Base-by-base conservation (phyloP, 1,284 basidiomycete species). In the Sanghuangporus baumii region DNA sequence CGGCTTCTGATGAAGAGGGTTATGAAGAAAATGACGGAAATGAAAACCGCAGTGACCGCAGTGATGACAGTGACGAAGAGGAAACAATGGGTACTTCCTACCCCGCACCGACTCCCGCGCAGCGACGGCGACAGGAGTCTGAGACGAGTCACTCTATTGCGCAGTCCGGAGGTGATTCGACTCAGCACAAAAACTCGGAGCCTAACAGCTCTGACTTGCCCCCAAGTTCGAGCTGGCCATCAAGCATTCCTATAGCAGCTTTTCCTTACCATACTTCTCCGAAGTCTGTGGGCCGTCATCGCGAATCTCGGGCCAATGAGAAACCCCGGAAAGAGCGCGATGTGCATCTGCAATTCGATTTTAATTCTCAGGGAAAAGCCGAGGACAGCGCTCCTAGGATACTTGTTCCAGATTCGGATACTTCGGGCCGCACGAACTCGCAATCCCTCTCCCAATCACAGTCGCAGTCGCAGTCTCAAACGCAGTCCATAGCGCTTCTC, bases 391-490 rank as follows among this genome's bases (percentile, higher is more conserved):
- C 43, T 14, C 57, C 62, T 40, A 50, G 58, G 20, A 56, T 63
- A 18, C 54, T 63, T 23, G 62, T 63, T 9, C 62, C 62, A 12
- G 62, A 63, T 41, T 63, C 62, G n/a, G 62, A 63, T 31, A 55
- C 52, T 12, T 63, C 62, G n/a, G 58, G 51, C 2, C 43, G 31
- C 31, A 9, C 40, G 9, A 55, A 55, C 8, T 61, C 60, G 34
- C 60, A 61, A 34, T 58, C 55, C n/a, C n/a, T n/a, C n/a, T n/a
- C n/a, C 23, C 61, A 62, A 18, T 63, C 62, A 4, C 62, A 63
- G 43, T 59, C 62, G 18, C 57, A 55, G 16, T 50, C 54, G 4
- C 58, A 55, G 36, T 41, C 52, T n/a, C 50, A 57, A 40, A 8
- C 55, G 26, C 63, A 64, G 31, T 34, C 50, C 14, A 9, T 23